A percentile compares a stretch with the other conserved stretches of the same genome.
phyloP scores from a whole-genome alignment of 495 filamentous ascomycete genomes.

The Tricharina praecox region DNA sequence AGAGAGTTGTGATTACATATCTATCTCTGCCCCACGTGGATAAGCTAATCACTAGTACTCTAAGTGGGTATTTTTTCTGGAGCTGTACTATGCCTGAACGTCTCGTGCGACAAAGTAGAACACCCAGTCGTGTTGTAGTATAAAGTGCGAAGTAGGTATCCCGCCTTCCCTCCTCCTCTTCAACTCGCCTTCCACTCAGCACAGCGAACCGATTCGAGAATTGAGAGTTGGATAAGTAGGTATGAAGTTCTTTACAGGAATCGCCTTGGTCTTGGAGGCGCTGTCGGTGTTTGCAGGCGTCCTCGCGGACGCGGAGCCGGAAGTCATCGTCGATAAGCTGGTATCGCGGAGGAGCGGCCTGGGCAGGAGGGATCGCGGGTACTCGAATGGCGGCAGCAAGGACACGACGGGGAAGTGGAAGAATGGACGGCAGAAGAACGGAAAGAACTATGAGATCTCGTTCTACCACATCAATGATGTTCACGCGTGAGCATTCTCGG shows the following conservation, averaged over 20 bases:
- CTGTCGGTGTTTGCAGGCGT: not conserved
- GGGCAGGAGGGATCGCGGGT: not conserved
- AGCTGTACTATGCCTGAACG: too few relatives aligned
- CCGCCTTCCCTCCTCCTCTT: too few relatives aligned
- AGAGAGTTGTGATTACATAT: too few relatives aligned
- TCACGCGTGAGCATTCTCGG: conserved; percentile 35
- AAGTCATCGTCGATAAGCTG: not conserved
- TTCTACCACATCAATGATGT: conserved; percentile 50
- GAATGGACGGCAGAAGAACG: conserved; percentile 2
- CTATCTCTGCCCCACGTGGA: too few relatives aligned
- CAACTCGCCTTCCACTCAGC: too few relatives aligned
- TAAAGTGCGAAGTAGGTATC: too few relatives aligned
- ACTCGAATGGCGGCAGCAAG: not conserved
- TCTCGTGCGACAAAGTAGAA: too few relatives aligned
- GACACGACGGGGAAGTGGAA: not conserved
- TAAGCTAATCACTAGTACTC: too few relatives aligned
- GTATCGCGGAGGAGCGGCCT: not conserved
- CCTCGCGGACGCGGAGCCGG: not conserved
- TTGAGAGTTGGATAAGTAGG: too few relatives aligned
- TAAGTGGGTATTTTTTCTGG: too few relatives aligned
- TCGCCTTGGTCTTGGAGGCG: not conserved
- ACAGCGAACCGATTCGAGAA: too few relatives aligned
- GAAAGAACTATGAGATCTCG: conserved; percentile 41
- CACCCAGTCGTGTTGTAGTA: too few relatives aligned
- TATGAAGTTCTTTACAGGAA: conserved; percentile 1